Conservation (phyloP, 2,329 filamentous ascomycete species). For the Curvularia lunata region DNA sequence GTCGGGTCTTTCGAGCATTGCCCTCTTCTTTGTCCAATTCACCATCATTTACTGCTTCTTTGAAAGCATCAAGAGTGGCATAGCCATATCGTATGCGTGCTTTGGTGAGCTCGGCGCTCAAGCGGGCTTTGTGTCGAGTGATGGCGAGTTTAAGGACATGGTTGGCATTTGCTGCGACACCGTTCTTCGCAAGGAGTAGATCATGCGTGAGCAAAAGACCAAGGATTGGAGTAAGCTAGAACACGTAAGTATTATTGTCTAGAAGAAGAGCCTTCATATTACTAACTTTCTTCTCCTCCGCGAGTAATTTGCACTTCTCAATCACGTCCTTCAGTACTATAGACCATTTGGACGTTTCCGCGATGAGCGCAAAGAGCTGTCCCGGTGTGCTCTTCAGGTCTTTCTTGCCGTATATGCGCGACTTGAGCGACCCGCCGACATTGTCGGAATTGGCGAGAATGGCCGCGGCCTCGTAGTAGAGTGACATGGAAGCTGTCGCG, state of each 20-base stretch:
- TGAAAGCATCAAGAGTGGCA: slow-evolving; percentile 70
- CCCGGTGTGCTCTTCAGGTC: slow-evolving; percentile 76
- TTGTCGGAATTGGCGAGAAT: slow-evolving; percentile 69
- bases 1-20: slow-evolving; percentile 56
- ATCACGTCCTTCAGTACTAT: slow-evolving; percentile 85
- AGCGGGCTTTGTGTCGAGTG: slow-evolving; percentile 79
- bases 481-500: slow-evolving; percentile 69
- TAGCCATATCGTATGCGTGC: slow-evolving; percentile 75
- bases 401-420: slow-evolving; percentile 77
- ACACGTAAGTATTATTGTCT: slow-evolving; percentile 12
- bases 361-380: slow-evolving; percentile 85
- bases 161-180: slow-evolving; percentile 78
- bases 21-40: slow-evolving; percentile 37
- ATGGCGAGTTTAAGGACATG: slow-evolving; percentile 80
- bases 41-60: slow-evolving; percentile 60
- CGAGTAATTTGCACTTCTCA: slow-evolving; percentile 76
- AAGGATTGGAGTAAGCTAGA: slow-evolving; percentile 77
- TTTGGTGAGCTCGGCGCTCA: slow-evolving; percentile 83
- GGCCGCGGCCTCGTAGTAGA: slow-evolving; percentile 89
- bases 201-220: slow-evolving; percentile 87
- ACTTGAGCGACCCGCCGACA: slow-evolving; percentile 84
- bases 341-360: slow-evolving; percentile 92
- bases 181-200: slow-evolving; percentile 77
- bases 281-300: slow-evolving; percentile 80
- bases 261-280: background rate